These are phyloP conservation scores for Chenopodium berlandieri DNA, from an alignment of 148 eudicot genomes.

Conservation along the genomic window DNA sequence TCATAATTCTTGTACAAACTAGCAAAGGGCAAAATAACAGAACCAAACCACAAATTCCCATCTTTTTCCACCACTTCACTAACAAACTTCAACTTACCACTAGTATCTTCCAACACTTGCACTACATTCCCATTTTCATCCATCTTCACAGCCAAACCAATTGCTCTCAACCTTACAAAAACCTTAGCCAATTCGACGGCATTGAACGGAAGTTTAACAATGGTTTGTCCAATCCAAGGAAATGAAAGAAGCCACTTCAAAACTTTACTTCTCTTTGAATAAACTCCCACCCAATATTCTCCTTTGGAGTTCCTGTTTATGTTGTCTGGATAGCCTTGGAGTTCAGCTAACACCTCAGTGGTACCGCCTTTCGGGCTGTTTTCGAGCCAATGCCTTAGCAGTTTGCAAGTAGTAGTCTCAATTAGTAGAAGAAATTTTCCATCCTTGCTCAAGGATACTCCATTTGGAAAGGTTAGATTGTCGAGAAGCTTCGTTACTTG, in stretches of 20 bases:
- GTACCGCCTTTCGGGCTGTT: conserved; percentile 29
- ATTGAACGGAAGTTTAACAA: conserved; percentile 48
- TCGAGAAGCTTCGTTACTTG: conserved; percentile 41
- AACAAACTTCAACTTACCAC: conserved; percentile 53
- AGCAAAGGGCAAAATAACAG: conserved; percentile 56
- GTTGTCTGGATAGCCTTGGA: conserved; percentile 75
- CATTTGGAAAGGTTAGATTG: conserved; percentile 72
- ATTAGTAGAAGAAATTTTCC: conserved; percentile 47
- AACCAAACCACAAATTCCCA: conserved; percentile 79
- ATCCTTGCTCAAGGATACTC: conserved; percentile 60
- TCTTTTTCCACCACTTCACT: conserved; percentile 79
- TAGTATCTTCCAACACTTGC: conserved; percentile 50
- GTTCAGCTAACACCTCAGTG: conserved; percentile 41
- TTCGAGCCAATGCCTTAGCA: conserved; percentile 50
- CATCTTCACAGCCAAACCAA: conserved; percentile 62
- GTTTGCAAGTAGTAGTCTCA: conserved; percentile 54
- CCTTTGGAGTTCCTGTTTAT: conserved; percentile 49
- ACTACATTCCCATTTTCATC: conserved; percentile 52
- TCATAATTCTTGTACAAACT: conserved; percentile 33
- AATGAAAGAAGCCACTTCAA: conserved; percentile 41
- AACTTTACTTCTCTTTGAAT: conserved; percentile 39
- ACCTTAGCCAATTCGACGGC: conserved; percentile 29
- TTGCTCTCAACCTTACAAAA: conserved; percentile 37
- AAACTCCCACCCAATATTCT: conserved; percentile 79
- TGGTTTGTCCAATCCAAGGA: conserved; percentile 45